Evolutionary conservation across 2,329 filamentous ascomycete species (phyloP).

Genomic region (Pyrenochaeta sp.): DNA sequence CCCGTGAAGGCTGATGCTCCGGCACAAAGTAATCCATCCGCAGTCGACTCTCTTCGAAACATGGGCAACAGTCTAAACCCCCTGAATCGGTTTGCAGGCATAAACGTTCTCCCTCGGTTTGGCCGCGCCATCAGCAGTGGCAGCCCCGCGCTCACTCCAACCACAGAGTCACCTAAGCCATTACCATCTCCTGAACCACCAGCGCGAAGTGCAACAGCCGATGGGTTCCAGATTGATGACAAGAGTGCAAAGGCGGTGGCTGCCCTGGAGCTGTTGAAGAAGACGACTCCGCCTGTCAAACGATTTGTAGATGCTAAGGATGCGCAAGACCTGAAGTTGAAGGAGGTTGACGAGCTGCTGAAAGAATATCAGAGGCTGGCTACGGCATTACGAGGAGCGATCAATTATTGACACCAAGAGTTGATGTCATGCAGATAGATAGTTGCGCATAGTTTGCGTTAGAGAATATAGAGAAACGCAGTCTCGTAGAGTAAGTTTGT

Average conservation of each 20-base stretch:
- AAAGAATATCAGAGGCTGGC: slow-evolving; percentile 55
- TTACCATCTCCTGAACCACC: slow-evolving; percentile 28
- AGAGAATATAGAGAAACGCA: too few species aligned
- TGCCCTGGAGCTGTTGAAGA: slow-evolving; percentile 54
- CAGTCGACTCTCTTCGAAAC: slow-evolving; percentile 82
- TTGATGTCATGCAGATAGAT: slow-evolving; percentile 5
- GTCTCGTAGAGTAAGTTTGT: too few species aligned
- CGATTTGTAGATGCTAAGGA: slow-evolving; percentile 56
- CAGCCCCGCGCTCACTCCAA: slow-evolving; percentile 50
- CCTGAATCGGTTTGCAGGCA: slow-evolving; percentile 77
- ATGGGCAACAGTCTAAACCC: slow-evolving; percentile 84
- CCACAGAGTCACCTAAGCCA: slow-evolving; percentile 38
- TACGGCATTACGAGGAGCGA: slow-evolving; percentile 52
- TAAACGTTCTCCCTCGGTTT: slow-evolving; percentile 78
- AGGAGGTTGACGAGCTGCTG: slow-evolving; percentile 57
- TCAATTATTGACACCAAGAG: slow-evolving; percentile 39
- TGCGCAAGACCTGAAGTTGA: slow-evolving; percentile 55
- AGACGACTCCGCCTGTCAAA: slow-evolving; percentile 56
- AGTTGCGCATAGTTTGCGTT: too few species aligned
- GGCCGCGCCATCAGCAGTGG: slow-evolving; percentile 61
- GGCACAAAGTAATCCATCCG: slow-evolving; percentile 57
- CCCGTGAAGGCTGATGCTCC: slow-evolving; percentile 36
- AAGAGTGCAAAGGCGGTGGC: slow-evolving; percentile 52
- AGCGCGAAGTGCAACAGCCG: slow-evolving; percentile 26
- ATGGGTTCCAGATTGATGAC: slow-evolving; percentile 31